phyloP scores from a whole-genome alignment of 139 green algal genomes.

The Pycnococcus provasolii region DNA sequence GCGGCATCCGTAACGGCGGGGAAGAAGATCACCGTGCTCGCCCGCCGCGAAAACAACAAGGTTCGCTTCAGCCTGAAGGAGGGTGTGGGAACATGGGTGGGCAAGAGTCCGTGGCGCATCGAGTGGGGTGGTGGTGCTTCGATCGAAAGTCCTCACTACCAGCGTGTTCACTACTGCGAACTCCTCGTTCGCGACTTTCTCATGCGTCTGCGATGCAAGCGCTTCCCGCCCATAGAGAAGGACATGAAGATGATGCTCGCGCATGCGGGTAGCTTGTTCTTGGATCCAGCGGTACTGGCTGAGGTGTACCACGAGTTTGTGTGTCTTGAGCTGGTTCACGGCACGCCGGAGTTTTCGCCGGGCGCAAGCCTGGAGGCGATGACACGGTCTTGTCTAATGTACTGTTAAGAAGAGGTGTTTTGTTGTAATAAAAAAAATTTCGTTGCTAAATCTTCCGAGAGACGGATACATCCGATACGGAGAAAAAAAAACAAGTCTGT shows the following conservation, averaged over 20 bases:
- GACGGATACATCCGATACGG: no score
- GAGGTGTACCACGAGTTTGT: conserved; percentile 53
- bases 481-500: no score
- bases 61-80: conserved; percentile 30
- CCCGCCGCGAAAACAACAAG: conserved; percentile 34
- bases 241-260: conserved; percentile 48
- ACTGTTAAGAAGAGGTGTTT: no score
- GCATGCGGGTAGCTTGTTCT: conserved; percentile 59
- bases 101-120: conserved; percentile 52
- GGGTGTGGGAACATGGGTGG: conserved; percentile 45
- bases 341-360: conserved; percentile 36
- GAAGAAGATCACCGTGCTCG: conserved; percentile 46
- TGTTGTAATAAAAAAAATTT: no score
- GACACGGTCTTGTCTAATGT: conserved; percentile 8
- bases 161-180: conserved; percentile 71
- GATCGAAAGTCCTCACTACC: conserved; percentile 72
- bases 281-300: conserved; percentile 32
- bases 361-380: conserved; percentile 43
- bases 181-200: conserved; percentile 53
- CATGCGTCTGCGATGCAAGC: conserved; percentile 42
- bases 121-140: conserved; percentile 72
- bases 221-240: conserved; percentile 62
- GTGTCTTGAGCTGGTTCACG: conserved; percentile 44
- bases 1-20: conserved; percentile 16
- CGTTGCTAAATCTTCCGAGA: no score